phyloP scores from a whole-genome alignment of 2,329 filamentous ascomycete species.

The Pseudopithomyces maydicus region DNA sequence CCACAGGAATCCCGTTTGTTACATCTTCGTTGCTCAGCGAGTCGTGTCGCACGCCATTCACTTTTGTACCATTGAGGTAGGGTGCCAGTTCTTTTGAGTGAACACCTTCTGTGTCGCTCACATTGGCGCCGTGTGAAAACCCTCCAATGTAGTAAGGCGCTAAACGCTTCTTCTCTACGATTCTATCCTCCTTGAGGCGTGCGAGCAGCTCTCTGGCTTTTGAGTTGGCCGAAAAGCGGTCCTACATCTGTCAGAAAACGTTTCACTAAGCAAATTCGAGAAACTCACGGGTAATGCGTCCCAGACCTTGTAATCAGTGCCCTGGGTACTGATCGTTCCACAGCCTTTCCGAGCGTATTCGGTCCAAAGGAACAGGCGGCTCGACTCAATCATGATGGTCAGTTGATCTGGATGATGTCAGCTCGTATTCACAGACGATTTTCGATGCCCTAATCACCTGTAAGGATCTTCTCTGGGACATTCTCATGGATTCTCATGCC shows the following conservation, averaged over 20 bases:
- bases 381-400: conserved; percentile 47
- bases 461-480: conserved; percentile 50
- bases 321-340: conserved; percentile 40
- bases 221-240: conserved; percentile 43
- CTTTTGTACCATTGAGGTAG: conserved; percentile 20
- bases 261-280: background rate
- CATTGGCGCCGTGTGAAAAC: conserved; percentile 38
- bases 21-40: background rate
- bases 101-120: conserved; percentile 33
- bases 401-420: conserved; percentile 37
- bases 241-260: conserved; percentile 22
- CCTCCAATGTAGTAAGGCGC: conserved; percentile 42
- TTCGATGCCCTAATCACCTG: conserved; percentile 24
- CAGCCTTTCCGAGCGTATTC: conserved; percentile 44
- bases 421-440: too few species aligned
- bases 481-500: conserved; percentile 53
- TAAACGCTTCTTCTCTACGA: conserved; percentile 39
- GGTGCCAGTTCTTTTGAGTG: conserved; percentile 33
- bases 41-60: conserved; percentile 10
- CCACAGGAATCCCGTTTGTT: conserved; percentile 10
- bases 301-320: conserved; percentile 47
- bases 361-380: conserved; percentile 46
- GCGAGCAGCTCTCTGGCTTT: conserved; percentile 41
- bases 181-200: conserved; percentile 35
- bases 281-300: conserved; percentile 39